These are phyloP conservation scores for Citrus australasica DNA, from an alignment of 345 rosid species.

Conservation along the genomic window DNA sequence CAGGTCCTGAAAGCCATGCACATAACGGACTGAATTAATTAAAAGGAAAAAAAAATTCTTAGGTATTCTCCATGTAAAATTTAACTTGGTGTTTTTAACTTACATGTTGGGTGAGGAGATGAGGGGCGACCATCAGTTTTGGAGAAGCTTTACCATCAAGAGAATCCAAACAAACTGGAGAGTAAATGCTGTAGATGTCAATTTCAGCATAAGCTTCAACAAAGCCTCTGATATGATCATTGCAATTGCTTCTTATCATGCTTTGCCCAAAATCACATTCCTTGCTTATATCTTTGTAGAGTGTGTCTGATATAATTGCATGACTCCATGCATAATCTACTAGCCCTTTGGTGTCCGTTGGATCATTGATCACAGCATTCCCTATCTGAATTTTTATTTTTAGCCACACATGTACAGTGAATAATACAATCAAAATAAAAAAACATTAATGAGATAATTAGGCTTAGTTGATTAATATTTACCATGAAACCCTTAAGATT, in stretches of 20 bases:
- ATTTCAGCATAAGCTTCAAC: conserved; percentile 43
- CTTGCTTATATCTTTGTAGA: conserved; percentile 36
- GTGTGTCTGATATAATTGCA: conserved; percentile 64
- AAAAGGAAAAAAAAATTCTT: no score
- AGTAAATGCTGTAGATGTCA: conserved; percentile 66
- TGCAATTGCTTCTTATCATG: conserved; percentile 21
- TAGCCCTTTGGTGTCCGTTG: conserved; percentile 48
- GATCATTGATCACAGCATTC: conserved; percentile 64
- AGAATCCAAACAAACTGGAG: conserved; percentile 46
- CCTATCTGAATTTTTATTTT: conserved; percentile 46
- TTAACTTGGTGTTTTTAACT: background rate
- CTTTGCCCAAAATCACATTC: conserved; percentile 35
- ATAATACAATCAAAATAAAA: background rate
- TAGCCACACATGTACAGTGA: background rate
- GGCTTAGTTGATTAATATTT: background rate
- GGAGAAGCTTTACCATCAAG: background rate
- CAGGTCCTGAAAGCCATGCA: conserved; percentile 31
- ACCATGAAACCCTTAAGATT: conserved; percentile 85
- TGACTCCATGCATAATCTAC: conserved; percentile 78
- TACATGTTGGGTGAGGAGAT: conserved; percentile 28
- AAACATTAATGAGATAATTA: no score
- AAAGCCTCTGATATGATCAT: conserved; percentile 22
- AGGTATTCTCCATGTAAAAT: no score
- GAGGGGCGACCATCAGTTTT: conserved; percentile 31
- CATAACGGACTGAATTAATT: background rate